Evolutionary conservation across 441 rosid genomes (phyloP).

Genomic region (Gossypium gossypioides): DNA sequence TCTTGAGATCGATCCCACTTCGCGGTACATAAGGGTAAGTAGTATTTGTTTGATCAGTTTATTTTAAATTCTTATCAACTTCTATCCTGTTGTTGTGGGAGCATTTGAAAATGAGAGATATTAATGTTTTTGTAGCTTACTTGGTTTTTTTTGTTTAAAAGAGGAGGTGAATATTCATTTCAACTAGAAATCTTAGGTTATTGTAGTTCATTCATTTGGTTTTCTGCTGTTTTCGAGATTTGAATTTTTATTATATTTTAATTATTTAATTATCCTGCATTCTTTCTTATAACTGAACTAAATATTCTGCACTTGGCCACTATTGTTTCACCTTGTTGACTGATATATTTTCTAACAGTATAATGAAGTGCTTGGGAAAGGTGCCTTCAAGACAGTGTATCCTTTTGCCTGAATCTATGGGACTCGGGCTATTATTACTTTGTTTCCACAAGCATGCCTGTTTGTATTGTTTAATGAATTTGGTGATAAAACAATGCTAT

Average conservation of each 20-base stretch:
- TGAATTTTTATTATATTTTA: background rate
- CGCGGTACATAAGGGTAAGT: constrained; percentile 60
- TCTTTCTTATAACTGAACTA: background rate
- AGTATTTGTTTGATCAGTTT: background rate
- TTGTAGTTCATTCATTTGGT: background rate
- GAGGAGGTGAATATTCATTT: background rate
- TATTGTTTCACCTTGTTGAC: background rate
- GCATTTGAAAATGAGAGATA: background rate
- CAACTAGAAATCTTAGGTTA: background rate
- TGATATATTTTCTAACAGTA: constrained; percentile 34
- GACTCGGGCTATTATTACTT: background rate
- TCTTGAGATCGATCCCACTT: constrained; percentile 71
- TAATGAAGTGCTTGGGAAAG: constrained; percentile 54
- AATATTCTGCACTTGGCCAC: background rate
- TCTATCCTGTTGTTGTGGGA: constrained; percentile 6
- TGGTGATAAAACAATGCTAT: background rate
- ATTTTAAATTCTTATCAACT: background rate
- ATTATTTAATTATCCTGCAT: constrained; percentile 6
- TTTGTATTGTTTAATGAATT: background rate
- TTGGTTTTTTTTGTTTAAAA: background rate
- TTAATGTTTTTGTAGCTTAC: background rate
- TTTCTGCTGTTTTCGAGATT: background rate
- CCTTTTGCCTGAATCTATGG: constrained; percentile 20
- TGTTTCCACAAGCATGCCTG: background rate
- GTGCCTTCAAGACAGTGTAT: constrained; percentile 75